Conservation (phyloP, 352 stramenopile species). For the Globisporangium abappressorium region DNA sequence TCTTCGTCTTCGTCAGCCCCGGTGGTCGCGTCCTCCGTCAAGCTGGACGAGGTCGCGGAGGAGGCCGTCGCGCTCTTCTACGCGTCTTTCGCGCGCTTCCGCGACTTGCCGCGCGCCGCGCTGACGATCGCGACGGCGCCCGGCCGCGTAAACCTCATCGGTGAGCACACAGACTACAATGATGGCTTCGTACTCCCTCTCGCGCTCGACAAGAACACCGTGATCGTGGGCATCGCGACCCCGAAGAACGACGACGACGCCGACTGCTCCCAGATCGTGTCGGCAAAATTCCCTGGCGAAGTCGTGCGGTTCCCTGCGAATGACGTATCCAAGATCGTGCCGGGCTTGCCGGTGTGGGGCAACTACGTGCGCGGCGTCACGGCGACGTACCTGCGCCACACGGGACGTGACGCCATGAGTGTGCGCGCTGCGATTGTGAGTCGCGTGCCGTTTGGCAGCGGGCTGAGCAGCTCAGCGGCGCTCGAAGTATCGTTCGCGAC, state of each 20-base stretch:
- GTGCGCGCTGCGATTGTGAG: constrained; percentile 87
- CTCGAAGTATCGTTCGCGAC: constrained; percentile 91
- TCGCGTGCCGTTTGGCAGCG: constrained; percentile 91
- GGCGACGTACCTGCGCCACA: constrained; percentile 84
- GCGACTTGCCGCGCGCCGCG: constrained; percentile 30
- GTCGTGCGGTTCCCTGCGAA: constrained; percentile 47
- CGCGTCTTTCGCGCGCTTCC: constrained; percentile 40
- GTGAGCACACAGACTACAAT: constrained; percentile 96
- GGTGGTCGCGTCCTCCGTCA: constrained; percentile 8
- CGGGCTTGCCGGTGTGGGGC: constrained; percentile 71
- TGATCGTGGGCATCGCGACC: constrained; percentile 65
- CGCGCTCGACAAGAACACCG: constrained; percentile 88
- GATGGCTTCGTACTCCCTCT: constrained; percentile 95
- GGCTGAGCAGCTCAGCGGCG: constrained; percentile 91
- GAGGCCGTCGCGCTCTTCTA: constrained; percentile 64
- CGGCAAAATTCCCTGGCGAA: constrained; percentile 52
- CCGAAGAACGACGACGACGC: constrained; percentile 23
- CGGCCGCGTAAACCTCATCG: constrained; percentile 96
- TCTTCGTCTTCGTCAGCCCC: neutral
- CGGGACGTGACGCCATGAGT: constrained; percentile 42
- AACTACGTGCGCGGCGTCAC: constrained; percentile 95
- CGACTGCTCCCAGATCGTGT: constrained; percentile 39
- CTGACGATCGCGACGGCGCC: constrained; percentile 77
- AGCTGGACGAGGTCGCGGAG: constrained; percentile 36
- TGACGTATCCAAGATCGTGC: constrained; percentile 47